phyloP scores from a whole-genome alignment of 495 filamentous ascomycete genomes.

The Hypoxylon cercidicola region DNA sequence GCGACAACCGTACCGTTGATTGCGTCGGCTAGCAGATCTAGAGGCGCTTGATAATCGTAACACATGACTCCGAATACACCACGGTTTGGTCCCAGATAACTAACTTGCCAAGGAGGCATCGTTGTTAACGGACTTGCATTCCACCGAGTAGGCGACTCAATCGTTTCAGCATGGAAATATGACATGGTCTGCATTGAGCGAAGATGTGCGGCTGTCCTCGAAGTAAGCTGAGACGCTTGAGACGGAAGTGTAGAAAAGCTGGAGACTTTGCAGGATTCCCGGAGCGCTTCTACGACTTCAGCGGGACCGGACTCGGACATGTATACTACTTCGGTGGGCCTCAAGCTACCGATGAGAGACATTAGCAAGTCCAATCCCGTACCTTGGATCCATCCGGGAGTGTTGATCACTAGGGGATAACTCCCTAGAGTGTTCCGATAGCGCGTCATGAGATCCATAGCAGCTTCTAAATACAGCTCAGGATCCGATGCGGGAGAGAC shows the following conservation, averaged over 20 bases:
- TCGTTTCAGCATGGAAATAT: conserved; percentile 70
- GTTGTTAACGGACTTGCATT: conserved; percentile 51
- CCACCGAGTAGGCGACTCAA: conserved; percentile 45
- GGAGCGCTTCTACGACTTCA: conserved; percentile 70
- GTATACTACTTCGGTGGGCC: conserved; percentile 73
- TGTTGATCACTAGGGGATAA: conserved; percentile 79
- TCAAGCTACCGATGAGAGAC: conserved; percentile 64
- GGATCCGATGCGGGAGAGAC: conserved; percentile 75
- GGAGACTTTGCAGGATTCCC: conserved; percentile 47
- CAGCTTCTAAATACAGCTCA: conserved; percentile 73
- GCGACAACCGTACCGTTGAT: conserved; percentile 59
- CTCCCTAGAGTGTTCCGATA: conserved; percentile 63
- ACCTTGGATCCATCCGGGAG: conserved; percentile 84
- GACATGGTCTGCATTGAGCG: conserved; percentile 84
- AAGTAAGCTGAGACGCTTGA: conserved; percentile 68
- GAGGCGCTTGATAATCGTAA: conserved; percentile 58
- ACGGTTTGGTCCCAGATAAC: conserved; percentile 43
- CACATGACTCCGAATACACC: conserved; percentile 56
- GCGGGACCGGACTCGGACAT: conserved; percentile 76
- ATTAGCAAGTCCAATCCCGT: conserved; percentile 75
- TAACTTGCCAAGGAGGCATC: conserved; percentile 54
- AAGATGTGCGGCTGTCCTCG: conserved; percentile 73
- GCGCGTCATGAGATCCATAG: conserved; percentile 71
- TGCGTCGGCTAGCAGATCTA: conserved; percentile 51
- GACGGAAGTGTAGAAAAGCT: conserved; percentile 62